A percentile compares a stretch with the other conserved stretches of the same genome.
phyloP scores from a whole-genome alignment of 805 yeast genomes.

The Metschnikowia koreensis region DNA sequence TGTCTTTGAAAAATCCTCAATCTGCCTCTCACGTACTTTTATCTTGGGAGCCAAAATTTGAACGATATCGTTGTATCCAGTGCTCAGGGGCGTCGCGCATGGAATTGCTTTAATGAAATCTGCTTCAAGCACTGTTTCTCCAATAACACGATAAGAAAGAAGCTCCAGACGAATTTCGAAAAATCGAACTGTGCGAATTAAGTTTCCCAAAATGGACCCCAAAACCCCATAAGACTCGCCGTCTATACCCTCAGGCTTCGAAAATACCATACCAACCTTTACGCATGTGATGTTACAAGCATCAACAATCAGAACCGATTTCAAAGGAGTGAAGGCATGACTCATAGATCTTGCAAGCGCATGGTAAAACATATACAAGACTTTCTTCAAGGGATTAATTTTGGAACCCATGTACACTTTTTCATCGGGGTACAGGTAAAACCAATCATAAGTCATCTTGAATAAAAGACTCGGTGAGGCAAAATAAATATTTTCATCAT shows the following conservation, averaged over 20 bases:
- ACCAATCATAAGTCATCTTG: constrained; percentile 36
- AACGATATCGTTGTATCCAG: constrained; percentile 18
- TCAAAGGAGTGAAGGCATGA: constrained; percentile 34
- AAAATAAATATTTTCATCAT: constrained; percentile 22
- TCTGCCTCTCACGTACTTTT: constrained; percentile 12
- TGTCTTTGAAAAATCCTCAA: constrained; percentile 10
- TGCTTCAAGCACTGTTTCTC: constrained; percentile 22
- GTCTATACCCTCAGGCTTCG: constrained; percentile 16
- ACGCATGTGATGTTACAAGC: constrained; percentile 34
- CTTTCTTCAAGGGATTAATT: constrained; percentile 30
- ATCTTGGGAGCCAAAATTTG: constrained; percentile 21
- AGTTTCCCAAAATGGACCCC: constrained; percentile 22
- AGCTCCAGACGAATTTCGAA: constrained; percentile 32
- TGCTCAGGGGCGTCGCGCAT: constrained; percentile 6
- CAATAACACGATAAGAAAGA: constrained; percentile 25
- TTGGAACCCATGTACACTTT: constrained; percentile 27
- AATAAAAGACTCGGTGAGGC: constrained; percentile 32
- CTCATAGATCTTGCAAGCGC: constrained; percentile 35
- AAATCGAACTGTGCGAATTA: constrained; percentile 32
- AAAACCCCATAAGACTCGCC: constrained; percentile 22
- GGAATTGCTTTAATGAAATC: constrained; percentile 17
- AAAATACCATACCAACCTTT: constrained; percentile 27
- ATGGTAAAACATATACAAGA: constrained; percentile 33
- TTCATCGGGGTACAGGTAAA: constrained; percentile 34
- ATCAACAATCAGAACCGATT: constrained; percentile 35